Evolutionary conservation across 2,329 filamentous ascomycete genomes (phyloP).

Genomic region (Monilinia fructicola): DNA sequence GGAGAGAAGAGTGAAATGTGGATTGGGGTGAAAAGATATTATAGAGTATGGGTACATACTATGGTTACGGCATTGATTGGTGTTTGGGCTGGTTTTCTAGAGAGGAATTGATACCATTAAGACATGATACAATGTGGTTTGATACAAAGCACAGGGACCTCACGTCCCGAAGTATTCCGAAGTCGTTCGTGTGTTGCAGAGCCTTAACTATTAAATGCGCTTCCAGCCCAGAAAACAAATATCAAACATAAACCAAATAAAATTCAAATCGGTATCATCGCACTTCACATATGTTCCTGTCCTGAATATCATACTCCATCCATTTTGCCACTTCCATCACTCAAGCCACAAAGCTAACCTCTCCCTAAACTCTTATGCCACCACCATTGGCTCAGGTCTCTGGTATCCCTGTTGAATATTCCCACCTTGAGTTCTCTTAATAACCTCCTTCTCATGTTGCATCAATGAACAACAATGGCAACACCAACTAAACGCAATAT

Average conservation of each 20-base stretch:
- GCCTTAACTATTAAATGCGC: background rate
- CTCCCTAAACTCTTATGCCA: constrained; percentile 17
- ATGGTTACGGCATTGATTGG: background rate
- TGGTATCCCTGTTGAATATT: constrained; percentile 24
- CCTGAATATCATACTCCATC: background rate
- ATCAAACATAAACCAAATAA: too few relatives aligned
- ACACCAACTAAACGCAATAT: constrained; percentile 43
- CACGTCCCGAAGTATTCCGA: background rate
- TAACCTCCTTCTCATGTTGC: constrained; percentile 37
- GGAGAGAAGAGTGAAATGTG: background rate
- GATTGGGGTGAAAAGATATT: background rate
- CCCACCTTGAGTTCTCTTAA: constrained; percentile 23
- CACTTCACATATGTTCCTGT: background rate
- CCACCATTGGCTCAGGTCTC: constrained; percentile 25
- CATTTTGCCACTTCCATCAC: background rate
- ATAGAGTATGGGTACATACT: background rate
- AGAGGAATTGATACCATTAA: constrained; percentile 1
- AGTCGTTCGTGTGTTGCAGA: background rate
- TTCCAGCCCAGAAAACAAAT: background rate
- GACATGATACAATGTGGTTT: background rate
- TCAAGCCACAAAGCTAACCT: background rate
- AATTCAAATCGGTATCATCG: background rate
- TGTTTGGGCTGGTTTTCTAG: background rate
- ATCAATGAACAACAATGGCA: constrained; percentile 37
- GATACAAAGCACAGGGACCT: too few relatives aligned